Conservation (phyloP, 371 early-diverging fungal genomes). For the Chytridiales sp. region DNA sequence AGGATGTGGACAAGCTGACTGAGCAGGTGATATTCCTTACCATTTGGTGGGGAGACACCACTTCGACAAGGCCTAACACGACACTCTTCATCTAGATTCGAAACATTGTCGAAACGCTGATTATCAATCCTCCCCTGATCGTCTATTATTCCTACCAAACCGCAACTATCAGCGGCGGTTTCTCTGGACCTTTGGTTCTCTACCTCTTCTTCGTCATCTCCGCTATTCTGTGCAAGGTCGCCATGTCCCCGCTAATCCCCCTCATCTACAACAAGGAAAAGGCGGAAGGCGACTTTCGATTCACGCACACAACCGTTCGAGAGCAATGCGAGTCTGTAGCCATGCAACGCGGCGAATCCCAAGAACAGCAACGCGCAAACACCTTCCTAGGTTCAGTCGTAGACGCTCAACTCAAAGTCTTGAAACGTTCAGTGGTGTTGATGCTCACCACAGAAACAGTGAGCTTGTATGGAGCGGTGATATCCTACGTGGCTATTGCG, state of each 20-base stretch:
- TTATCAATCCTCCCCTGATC: slow-evolving; percentile 75
- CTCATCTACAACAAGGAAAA: slow-evolving; percentile 72
- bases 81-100: slow-evolving; percentile 36
- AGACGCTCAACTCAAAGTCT: slow-evolving; percentile 56
- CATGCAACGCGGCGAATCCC: slow-evolving; percentile 69
- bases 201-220: slow-evolving; percentile 73
- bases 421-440: slow-evolving; percentile 64
- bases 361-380: slow-evolving; percentile 59
- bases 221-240: slow-evolving; percentile 53
- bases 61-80: neutral
- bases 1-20: slow-evolving; percentile 82
- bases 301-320: slow-evolving; percentile 70
- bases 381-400: slow-evolving; percentile 55
- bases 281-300: slow-evolving; percentile 77
- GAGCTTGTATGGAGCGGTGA: slow-evolving; percentile 75
- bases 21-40: slow-evolving; percentile 29
- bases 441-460: slow-evolving; percentile 65
- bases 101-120: slow-evolving; percentile 62
- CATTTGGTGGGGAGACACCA: neutral
- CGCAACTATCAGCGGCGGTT: slow-evolving; percentile 65
- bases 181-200: slow-evolving; percentile 66
- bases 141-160: slow-evolving; percentile 73
- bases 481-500: slow-evolving; percentile 81
- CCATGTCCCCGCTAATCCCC: slow-evolving; percentile 74
- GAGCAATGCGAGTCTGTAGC: slow-evolving; percentile 78